phyloP scores from a whole-genome alignment of 192 early-diverging fungal species.

The Piromyces sp. region DNA sequence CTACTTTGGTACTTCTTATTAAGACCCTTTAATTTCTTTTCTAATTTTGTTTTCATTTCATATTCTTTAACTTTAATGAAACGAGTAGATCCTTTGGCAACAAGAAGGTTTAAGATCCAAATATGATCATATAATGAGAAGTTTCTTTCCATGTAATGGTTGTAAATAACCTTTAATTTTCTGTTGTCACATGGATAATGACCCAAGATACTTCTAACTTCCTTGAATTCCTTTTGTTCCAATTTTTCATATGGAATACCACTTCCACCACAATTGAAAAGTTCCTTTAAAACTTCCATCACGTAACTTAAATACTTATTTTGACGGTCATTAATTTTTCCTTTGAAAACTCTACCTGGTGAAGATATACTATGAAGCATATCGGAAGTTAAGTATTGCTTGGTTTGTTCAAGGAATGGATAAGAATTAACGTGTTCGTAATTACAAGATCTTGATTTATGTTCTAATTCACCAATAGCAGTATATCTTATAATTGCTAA shows the following conservation, averaged over 20 bases:
- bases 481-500: neutral
- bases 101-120: neutral
- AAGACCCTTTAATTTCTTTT: neutral
- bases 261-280: neutral
- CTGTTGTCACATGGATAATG: neutral
- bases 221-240: neutral
- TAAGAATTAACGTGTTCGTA: neutral
- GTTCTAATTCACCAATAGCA: neutral
- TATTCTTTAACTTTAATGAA: neutral
- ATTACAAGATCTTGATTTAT: neutral
- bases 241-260: neutral
- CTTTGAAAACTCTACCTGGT: neutral
- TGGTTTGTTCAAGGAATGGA: neutral
- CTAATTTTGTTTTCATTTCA: neutral
- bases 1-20: neutral
- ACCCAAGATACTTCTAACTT: neutral
- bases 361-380: neutral
- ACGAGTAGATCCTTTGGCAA: neutral
- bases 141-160: neutral
- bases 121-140: neutral
- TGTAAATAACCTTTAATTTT: neutral
- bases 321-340: neutral
- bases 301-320: neutral
- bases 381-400: neutral
- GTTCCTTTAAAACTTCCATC: neutral